phyloP scores from a whole-genome alignment of 2,329 filamentous ascomycete genomes.

The Monosporascus sp. region DNA sequence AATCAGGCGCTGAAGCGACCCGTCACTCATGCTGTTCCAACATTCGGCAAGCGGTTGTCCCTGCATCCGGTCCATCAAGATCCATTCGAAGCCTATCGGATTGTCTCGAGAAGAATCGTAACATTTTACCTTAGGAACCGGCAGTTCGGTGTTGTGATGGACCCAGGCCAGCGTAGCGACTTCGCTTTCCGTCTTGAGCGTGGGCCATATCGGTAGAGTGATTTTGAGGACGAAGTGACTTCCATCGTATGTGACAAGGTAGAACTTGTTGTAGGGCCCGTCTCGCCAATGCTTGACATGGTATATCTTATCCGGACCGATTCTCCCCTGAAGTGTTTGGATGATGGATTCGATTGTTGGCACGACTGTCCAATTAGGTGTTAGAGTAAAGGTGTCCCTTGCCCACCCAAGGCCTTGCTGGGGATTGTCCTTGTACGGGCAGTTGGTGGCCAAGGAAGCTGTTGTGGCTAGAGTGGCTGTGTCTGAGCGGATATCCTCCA shows the following conservation, averaged over 20 bases:
- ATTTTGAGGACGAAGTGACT: conserved; percentile 28
- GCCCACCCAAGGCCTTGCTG: neutral
- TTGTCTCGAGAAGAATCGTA: conserved; percentile 17
- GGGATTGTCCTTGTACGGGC: neutral
- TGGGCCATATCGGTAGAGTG: conserved; percentile 19
- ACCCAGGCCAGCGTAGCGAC: conserved; percentile 25
- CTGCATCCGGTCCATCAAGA: conserved; percentile 21
- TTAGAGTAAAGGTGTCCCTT: neutral
- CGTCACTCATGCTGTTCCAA: conserved; percentile 17
- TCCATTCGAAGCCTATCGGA: conserved; percentile 26
- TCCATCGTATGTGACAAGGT: conserved; percentile 12
- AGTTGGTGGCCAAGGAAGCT: neutral
- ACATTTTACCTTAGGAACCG: conserved; percentile 17
- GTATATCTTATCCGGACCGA: conserved; percentile 11
- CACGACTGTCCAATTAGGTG: conserved; percentile 13
- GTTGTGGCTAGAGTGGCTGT: neutral
- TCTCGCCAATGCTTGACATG: conserved; percentile 13
- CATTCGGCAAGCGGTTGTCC: conserved; percentile 20
- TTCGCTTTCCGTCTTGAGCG: conserved; percentile 23
- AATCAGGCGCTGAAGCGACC: conserved; percentile 23
- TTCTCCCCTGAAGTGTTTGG: conserved; percentile 11
- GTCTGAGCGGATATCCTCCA: neutral
- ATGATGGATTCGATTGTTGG: conserved; percentile 17
- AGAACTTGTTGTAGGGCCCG: conserved; percentile 19
- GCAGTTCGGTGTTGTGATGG: conserved; percentile 15